Evolutionary conservation across 176 grass and related monocot genomes (phyloP).

Genomic region (Phoenix roebelenii): DNA sequence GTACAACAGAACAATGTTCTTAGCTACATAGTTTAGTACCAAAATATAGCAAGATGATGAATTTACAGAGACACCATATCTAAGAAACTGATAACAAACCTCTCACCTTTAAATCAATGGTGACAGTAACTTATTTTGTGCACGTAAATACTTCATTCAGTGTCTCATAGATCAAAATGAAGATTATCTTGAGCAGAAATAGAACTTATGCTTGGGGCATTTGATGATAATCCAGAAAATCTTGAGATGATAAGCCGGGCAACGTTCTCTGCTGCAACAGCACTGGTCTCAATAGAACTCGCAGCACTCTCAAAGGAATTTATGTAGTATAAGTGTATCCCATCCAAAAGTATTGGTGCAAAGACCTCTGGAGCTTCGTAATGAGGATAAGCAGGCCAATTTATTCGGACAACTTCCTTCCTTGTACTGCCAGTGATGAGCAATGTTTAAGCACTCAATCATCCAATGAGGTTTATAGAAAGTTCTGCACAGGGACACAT

Average conservation of each 20-base stretch:
- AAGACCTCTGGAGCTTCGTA: slow-evolving; percentile 73
- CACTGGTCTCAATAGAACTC: slow-evolving; percentile 69
- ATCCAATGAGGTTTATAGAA: no score
- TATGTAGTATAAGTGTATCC: slow-evolving; percentile 84
- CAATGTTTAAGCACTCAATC: no score
- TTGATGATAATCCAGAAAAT: slow-evolving; percentile 8
- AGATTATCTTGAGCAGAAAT: slow-evolving; percentile 3
- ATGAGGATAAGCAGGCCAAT: slow-evolving; percentile 91
- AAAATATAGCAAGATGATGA: no score
- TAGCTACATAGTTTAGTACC: no score
- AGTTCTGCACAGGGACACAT: no score
- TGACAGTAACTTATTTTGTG: no score
- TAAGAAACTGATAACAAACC: no score
- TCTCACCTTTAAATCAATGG: no score
- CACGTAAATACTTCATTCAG: no score
- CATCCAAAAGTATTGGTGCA: slow-evolving; percentile 70
- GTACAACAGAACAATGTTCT: no score
- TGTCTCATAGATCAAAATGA: slow-evolving; percentile 15
- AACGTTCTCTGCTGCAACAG: slow-evolving; percentile 77
- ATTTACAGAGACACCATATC: no score
- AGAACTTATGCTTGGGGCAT: slow-evolving; percentile 10
- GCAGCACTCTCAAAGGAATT: slow-evolving; percentile 84
- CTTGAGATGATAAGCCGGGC: slow-evolving; percentile 79
- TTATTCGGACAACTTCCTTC: slow-evolving; percentile 56
- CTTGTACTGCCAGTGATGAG: slow-evolving; percentile 33